phyloP scores from a whole-genome alignment of 371 early-diverging fungal species.

The Apophysomyces variabilis region DNA sequence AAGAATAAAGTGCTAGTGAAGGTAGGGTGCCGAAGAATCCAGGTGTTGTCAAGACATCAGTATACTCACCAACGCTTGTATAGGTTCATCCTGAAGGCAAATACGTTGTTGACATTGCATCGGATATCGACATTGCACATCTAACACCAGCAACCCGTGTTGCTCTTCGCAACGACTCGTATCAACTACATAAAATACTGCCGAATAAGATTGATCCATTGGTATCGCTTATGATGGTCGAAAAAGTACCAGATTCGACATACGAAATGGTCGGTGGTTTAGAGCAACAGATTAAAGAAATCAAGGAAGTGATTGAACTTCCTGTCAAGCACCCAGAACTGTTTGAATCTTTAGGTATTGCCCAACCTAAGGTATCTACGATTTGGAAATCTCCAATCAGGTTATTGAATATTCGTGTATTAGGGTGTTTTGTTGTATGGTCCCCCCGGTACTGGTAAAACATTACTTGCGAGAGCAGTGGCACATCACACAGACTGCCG shows the following conservation, averaged over 20 bases:
- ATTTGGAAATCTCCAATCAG: conserved; percentile 54
- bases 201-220: conserved; percentile 99
- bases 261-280: conserved; percentile 99
- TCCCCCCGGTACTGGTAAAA: conserved; percentile 99
- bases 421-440: conserved; percentile 99
- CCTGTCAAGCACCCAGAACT: conserved; percentile 89
- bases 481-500: conserved; percentile 99
- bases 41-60: background rate
- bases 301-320: conserved; percentile 99
- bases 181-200: conserved; percentile 99
- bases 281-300: conserved; percentile 99
- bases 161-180: conserved; percentile 96
- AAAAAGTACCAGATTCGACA: conserved; percentile 99
- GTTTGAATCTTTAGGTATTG: conserved; percentile 52
- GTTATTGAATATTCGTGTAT: conserved; percentile 93
- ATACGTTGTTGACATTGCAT: conserved; percentile 95
- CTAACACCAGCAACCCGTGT: conserved; percentile 97
- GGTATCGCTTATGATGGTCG: conserved; percentile 99
- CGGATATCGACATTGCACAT: conserved; percentile 89
- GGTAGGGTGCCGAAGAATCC: conserved; percentile 44
- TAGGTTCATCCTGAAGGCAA: conserved; percentile 99
- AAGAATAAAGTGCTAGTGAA: conserved; percentile 99
- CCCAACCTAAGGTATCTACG: conserved; percentile 39
- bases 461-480: conserved; percentile 99
- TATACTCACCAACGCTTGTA: background rate